These are phyloP conservation scores for Aspergillus haitiensis DNA, from an alignment of 495 filamentous ascomycete species.

Conservation along the genomic window DNA sequence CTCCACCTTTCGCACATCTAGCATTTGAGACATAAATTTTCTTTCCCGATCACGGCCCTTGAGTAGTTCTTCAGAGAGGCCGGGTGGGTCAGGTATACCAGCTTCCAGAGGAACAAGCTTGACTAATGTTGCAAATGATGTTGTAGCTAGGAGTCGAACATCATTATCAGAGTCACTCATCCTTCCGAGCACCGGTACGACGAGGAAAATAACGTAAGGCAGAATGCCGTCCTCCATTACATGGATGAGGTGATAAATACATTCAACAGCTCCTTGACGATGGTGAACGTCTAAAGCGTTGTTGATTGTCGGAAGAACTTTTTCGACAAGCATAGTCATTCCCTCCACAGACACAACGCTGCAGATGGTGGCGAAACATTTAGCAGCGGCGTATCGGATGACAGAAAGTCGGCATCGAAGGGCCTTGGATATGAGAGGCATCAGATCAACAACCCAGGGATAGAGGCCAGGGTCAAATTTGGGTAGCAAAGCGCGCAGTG, in stretches of 20 bases:
- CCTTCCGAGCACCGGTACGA: conserved; percentile 95
- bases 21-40: conserved; percentile 94
- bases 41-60: conserved; percentile 88
- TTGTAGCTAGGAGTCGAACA: conserved; percentile 89
- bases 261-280: conserved; percentile 92
- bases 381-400: conserved; percentile 93
- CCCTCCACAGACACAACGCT: conserved; percentile 91
- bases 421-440: conserved; percentile 84
- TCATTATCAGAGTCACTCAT: conserved; percentile 99
- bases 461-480: conserved; percentile 74
- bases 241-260: conserved; percentile 91
- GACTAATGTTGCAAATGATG: conserved; percentile 93
- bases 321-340: conserved; percentile 94
- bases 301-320: conserved; percentile 85
- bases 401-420: conserved; percentile 84
- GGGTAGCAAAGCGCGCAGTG: conserved; percentile 83
- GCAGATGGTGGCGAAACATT: conserved; percentile 96
- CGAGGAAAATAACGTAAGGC: conserved; percentile 97
- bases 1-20: conserved; percentile 94
- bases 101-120: conserved; percentile 99
- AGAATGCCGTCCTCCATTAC: conserved; percentile 97
- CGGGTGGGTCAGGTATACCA: conserved; percentile 94
- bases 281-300: conserved; percentile 80
- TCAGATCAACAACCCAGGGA: conserved; percentile 72
- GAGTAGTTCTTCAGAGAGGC: conserved; percentile 82